Conservation (phyloP, 352 stramenopile genomes). For the Nothophytophthora sp. region DNA sequence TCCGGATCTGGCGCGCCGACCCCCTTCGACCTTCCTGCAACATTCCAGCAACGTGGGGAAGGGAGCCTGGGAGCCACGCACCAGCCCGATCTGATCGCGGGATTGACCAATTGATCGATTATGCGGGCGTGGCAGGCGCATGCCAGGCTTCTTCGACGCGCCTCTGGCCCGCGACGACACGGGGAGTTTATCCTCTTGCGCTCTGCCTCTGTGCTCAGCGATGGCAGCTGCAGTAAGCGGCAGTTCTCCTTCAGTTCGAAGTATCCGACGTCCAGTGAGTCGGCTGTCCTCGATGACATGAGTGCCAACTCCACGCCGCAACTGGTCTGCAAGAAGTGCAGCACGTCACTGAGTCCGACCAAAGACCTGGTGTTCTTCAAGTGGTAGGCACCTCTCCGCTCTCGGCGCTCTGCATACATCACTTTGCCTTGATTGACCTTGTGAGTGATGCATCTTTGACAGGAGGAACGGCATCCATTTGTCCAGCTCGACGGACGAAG, state of each 20-base stretch:
- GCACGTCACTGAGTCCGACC: slow-evolving; percentile 53
- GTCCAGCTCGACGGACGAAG: slow-evolving; percentile 62
- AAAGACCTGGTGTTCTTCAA: slow-evolving; percentile 80
- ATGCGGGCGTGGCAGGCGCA: slow-evolving; percentile 14
- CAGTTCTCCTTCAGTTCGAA: slow-evolving; percentile 50
- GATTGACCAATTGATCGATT: slow-evolving; percentile 13
- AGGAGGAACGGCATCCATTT: slow-evolving; percentile 76
- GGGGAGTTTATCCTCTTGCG: slow-evolving; percentile 10
- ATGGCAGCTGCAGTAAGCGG: slow-evolving; percentile 8
- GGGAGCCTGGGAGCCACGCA: slow-evolving; percentile 12
- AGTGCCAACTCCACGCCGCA: slow-evolving; percentile 48
- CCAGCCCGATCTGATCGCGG: not conserved
- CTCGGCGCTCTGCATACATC: not conserved
- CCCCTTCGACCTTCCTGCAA: slow-evolving; percentile 29
- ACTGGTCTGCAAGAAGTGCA: slow-evolving; percentile 75
- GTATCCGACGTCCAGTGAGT: slow-evolving; percentile 60
- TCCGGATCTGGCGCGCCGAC: too few species aligned
- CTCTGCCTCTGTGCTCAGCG: slow-evolving; percentile 1
- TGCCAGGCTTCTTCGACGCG: slow-evolving; percentile 13
- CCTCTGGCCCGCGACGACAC: slow-evolving; percentile 2
- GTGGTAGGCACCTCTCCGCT: slow-evolving; percentile 29
- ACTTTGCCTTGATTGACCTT: not conserved
- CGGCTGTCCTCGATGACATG: slow-evolving; percentile 36
- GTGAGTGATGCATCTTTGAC: not conserved
- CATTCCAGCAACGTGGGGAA: too few species aligned